Percentiles rank a stretch among this genome's conserved stretches.
Evolutionary conservation across 768 basidiomycete genomes (phyloP).

Genomic region (Leccinum olivaceopallidum): DNA sequence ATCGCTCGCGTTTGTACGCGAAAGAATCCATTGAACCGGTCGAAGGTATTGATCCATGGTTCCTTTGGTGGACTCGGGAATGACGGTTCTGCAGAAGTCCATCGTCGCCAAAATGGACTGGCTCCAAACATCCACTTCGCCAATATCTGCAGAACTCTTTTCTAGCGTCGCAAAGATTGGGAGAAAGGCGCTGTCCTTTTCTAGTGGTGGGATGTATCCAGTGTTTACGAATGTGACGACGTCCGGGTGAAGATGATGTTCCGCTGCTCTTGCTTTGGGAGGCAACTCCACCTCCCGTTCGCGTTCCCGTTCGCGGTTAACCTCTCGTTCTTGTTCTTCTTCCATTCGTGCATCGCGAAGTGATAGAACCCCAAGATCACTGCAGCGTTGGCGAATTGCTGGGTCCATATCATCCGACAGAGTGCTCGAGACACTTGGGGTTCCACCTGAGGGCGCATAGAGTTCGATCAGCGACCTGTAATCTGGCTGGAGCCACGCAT

Average conservation of each 20-base stretch:
- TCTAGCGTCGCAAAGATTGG: too few relatives aligned
- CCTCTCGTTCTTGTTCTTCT: neutral
- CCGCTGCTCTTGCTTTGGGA: too few relatives aligned
- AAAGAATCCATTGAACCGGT: neutral
- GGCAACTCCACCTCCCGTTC: neutral
- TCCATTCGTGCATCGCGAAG: neutral
- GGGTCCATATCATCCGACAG: too few relatives aligned
- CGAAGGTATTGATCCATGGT: neutral
- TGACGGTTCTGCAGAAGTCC: neutral
- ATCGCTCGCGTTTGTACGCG: neutral
- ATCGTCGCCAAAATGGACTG: neutral
- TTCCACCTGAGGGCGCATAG: neutral
- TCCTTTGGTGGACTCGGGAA: neutral
- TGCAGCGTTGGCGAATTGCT: too few relatives aligned
- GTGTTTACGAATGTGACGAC: too few relatives aligned
- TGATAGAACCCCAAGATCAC: neutral
- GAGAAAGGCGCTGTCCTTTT: too few relatives aligned
- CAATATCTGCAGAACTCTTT: neutral
- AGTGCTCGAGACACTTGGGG: neutral
- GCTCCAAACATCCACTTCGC: neutral
- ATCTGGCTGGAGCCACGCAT: neutral
- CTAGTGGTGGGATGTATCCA: too few relatives aligned
- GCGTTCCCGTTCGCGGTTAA: neutral
- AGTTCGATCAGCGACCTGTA: neutral
- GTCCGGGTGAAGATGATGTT: too few relatives aligned